Evolutionary conservation across 805 yeast species (phyloP), one percentile per base, ranked within the genome.

Genomic region (Cyberlindnera galapagoensis): DNA sequence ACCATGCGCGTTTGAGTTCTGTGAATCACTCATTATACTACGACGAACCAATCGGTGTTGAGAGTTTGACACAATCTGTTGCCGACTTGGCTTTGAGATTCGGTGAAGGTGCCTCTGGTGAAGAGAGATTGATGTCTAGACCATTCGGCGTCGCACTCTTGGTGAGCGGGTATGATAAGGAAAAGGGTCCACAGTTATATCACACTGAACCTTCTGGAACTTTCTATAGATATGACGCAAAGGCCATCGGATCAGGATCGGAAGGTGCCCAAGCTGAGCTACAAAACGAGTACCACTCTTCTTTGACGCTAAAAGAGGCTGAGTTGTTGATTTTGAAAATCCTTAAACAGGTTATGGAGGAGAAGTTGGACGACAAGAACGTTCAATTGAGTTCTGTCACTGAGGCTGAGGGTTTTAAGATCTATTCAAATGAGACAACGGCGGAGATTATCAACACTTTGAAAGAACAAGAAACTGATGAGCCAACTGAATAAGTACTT

Each of bases 201-300:
- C 97, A 92, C 58, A 95, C 97, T n/a, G 99, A 92, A 62, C 98
- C 99, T 24, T 84, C 95, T 10, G 99, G 99, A 38, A 92, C 99
- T 2, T 92, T 87, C 51, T 94, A 92, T 64, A 76, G 92, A 61
- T 92, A 92, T 57, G 96, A 92, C 52, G 99, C 98, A 18, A 94
- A 92, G 63, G 98, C 98, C 9, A 92, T 94, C 51, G 99, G 99
- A 10, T 84, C 96, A 2, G 99, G 99, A 14, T 83, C 95, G 11
- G 99, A 92, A 62, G 98, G 98, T 43, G 99, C 99, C 2, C 98
- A 94, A 62, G 81, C 96, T 2, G 99, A 92, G 60, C 69, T 92
- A 54, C 96, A 88, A 60, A 90, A 88, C 53, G 96, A 92, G 63
- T 92, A 92, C 63, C 97, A 90, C 62, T 80, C 80, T 45, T 84